Percentiles rank a stretch among this genome's conserved stretches.
These are phyloP conservation scores for Hansenula lynferdii DNA, from an alignment of 1,139 yeast species.

Conservation along the genomic window DNA sequence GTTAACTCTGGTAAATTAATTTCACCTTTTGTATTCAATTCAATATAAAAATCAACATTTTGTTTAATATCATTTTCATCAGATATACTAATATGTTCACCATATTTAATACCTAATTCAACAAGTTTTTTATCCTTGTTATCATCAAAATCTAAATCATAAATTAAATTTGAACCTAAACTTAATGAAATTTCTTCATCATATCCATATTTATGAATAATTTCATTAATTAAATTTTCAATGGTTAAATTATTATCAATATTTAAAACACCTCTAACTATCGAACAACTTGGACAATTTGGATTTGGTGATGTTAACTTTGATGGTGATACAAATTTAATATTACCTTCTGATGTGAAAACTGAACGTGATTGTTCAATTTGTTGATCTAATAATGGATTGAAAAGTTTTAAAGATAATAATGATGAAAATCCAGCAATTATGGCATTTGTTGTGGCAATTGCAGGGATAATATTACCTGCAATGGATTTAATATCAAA, in stretches of 20 bases:
- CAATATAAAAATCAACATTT: constrained; percentile 63
- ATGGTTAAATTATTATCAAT: constrained; percentile 32
- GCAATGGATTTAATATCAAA: constrained; percentile 93
- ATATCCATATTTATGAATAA: constrained; percentile 48
- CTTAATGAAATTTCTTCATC: constrained; percentile 64
- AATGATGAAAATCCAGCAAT: constrained; percentile 86
- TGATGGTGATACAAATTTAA: constrained; percentile 65
- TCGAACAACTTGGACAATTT: constrained; percentile 69
- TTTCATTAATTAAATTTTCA: constrained; percentile 38
- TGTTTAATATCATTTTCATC: constrained; percentile 75
- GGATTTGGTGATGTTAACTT: constrained; percentile 56
- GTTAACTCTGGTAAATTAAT: constrained; percentile 25
- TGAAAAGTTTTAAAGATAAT: constrained; percentile 57
- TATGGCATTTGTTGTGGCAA: constrained; percentile 96
- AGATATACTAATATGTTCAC: constrained; percentile 60
- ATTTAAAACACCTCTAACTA: constrained; percentile 46
- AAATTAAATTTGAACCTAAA: constrained; percentile 59
- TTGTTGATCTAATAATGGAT: constrained; percentile 24
- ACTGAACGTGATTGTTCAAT: constrained; percentile 42
- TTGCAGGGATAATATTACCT: constrained; percentile 97
- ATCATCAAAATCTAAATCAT: constrained; percentile 89
- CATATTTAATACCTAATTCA: constrained; percentile 53
- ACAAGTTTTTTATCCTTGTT: constrained; percentile 45
- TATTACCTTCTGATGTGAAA: constrained; percentile 64
- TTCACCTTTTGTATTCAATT: constrained; percentile 22